Percentiles rank a stretch among this genome's conserved stretches.
Evolutionary conservation across 805 yeast genomes (phyloP).

Genomic region (Sugiyamaella smithiae): DNA sequence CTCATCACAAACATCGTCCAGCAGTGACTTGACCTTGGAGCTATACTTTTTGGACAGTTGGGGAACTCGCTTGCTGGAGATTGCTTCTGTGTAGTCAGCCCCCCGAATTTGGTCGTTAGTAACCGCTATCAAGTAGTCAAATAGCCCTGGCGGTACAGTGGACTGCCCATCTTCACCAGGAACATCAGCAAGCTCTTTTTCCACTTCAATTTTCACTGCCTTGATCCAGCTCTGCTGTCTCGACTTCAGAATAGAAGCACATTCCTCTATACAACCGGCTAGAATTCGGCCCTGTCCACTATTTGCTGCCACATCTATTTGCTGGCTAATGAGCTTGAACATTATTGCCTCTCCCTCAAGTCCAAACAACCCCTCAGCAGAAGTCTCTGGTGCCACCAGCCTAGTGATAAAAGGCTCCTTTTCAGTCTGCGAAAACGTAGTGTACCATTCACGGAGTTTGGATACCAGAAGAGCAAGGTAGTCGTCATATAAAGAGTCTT

Average conservation of each 20-base stretch:
- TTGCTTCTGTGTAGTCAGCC: constrained; percentile 66
- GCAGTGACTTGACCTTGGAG: constrained; percentile 53
- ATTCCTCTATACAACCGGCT: constrained; percentile 72
- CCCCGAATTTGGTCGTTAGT: constrained; percentile 81
- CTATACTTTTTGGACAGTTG: constrained; percentile 63
- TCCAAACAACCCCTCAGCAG: constrained; percentile 54
- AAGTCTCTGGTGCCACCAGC: constrained; percentile 64
- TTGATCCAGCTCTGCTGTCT: constrained; percentile 64
- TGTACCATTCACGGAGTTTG: constrained; percentile 85
- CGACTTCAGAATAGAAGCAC: constrained; percentile 55
- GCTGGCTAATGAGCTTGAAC: constrained; percentile 82
- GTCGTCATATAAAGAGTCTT: constrained; percentile 70
- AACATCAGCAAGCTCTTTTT: constrained; percentile 33
- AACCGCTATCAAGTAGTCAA: constrained; percentile 76
- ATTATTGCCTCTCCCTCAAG: constrained; percentile 77
- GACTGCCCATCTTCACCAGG: constrained; percentile 38
- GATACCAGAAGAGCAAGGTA: constrained; percentile 66
- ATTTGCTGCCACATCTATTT: constrained; percentile 82
- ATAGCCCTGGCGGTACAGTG: constrained; percentile 65
- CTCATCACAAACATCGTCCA: constrained; percentile 71
- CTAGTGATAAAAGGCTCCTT: constrained; percentile 61
- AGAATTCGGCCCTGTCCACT: constrained; percentile 77
- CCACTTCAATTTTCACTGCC: constrained; percentile 54
- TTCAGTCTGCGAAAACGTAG: constrained; percentile 64
- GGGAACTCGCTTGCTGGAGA: constrained; percentile 61